Evolutionary conservation across 139 green algal species (phyloP).

Genomic region (Astrephomene gubernaculifera): DNA sequence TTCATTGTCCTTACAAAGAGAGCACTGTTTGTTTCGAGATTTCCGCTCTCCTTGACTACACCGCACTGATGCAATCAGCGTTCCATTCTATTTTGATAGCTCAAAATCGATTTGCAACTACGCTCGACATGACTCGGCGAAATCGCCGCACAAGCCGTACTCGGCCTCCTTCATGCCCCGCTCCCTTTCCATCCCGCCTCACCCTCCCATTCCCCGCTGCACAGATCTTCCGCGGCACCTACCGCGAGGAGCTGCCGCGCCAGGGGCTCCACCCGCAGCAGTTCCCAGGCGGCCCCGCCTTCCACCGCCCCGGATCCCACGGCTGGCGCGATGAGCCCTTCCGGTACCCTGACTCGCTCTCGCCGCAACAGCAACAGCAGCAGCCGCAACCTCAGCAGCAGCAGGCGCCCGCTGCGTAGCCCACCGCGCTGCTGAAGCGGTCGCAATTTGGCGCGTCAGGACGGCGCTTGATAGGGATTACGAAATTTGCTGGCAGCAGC

Average conservation of each 20-base stretch:
- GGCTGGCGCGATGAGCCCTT: slow-evolving; percentile 16
- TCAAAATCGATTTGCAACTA: background rate
- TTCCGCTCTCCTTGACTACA: too few relatives aligned
- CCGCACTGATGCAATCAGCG: too few relatives aligned
- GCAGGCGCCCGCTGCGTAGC: background rate
- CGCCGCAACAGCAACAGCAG: background rate
- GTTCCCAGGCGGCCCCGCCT: slow-evolving; percentile 10
- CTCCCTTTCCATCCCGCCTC: background rate
- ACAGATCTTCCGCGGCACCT: slow-evolving; percentile 24
- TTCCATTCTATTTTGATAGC: background rate
- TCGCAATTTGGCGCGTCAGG: too few relatives aligned
- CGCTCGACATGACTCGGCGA: background rate
- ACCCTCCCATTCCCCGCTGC: background rate
- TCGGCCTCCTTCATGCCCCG: too few relatives aligned
- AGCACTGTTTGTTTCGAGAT: too few relatives aligned
- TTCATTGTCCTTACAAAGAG: too few relatives aligned
- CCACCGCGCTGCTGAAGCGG: background rate
- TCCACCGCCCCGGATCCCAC: background rate
- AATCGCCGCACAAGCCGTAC: too few relatives aligned
- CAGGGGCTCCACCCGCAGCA: background rate
- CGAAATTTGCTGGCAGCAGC: too few relatives aligned
- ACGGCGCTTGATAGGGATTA: too few relatives aligned
- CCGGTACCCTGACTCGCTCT: background rate
- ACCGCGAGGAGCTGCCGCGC: slow-evolving; percentile 6
- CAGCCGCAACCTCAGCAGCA: background rate